Conservation (phyloP, 2,329 filamentous ascomycete species). For the Dothideomycetes sp. region DNA sequence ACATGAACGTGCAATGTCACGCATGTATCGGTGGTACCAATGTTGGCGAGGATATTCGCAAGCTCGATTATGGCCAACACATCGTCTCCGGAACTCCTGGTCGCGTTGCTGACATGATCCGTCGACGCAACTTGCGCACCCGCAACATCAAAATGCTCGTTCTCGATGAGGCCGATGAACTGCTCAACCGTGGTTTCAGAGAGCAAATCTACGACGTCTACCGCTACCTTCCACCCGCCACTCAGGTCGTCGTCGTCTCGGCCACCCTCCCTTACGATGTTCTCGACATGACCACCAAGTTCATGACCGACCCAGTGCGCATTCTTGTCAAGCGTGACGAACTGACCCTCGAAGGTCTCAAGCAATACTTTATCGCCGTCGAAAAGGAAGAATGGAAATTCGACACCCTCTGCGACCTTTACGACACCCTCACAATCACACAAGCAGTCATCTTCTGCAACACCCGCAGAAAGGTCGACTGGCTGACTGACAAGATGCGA, state of each 20-base stretch:
- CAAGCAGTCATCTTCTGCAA: slow-evolving; percentile 99
- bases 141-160: slow-evolving; percentile 71
- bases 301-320: slow-evolving; percentile 96
- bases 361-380: slow-evolving; percentile 98
- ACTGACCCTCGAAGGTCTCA: slow-evolving; percentile 89
- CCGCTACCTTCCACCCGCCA: slow-evolving; percentile 89
- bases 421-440: slow-evolving; percentile 96
- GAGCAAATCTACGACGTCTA: slow-evolving; percentile 99
- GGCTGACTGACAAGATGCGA: slow-evolving; percentile 98
- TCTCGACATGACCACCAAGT: slow-evolving; percentile 97
- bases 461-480: slow-evolving; percentile 96
- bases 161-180: slow-evolving; percentile 64
- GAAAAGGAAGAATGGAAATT: slow-evolving; percentile 99
- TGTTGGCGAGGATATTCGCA: slow-evolving; percentile 93
- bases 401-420: slow-evolving; percentile 94
- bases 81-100: slow-evolving; percentile 97
- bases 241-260: slow-evolving; percentile 95
- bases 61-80: slow-evolving; percentile 94
- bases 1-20: slow-evolving; percentile 99
- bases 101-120: slow-evolving; percentile 79
- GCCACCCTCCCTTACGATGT: slow-evolving; percentile 97
- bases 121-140: slow-evolving; percentile 60
- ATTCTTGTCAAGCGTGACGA: slow-evolving; percentile 98
- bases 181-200: slow-evolving; percentile 86
- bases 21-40: slow-evolving; percentile 98